Evolutionary conservation across 768 basidiomycete genomes (phyloP), one percentile per base, ranked within the genome.

Genomic region (Termitomyces heimii): DNA sequence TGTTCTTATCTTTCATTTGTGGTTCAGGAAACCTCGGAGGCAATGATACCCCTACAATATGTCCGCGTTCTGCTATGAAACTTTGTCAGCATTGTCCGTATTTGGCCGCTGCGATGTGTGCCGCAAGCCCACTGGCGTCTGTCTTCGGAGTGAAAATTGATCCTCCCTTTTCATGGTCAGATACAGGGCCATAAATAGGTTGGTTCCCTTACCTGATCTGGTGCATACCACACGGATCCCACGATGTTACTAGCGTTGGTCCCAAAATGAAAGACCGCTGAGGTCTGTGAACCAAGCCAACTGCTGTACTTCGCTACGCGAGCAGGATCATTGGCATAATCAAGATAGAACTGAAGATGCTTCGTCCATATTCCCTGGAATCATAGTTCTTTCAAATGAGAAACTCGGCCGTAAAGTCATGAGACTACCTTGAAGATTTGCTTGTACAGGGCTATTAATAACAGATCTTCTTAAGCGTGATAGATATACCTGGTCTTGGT

Each of bases 291-390:
- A 26, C 71, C 70, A 3, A 77, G 66, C 64, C 73, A 77, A 20
- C 56, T 43, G 42, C 66, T 67, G 60, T 82, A 83, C 60, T 78
- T 80, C n/a, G 70, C 70, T 0, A 65, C 71, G 16, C 79, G 75
- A 28, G 71, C 63, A 20, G 73, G 16, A 56, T 79, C 73, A 42
- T 75, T 72, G 32, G 75, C 81, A 47, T 49, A 60, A 58, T 81
- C 79, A 29, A 83, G 70, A 62, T 82, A 81, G 59, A 72, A 81
- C 48, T 76, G 74, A 5, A 82, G 58, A 51, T 80, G 77, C 47
- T 82, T 82, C 16, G 72, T 81, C 78, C 80, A 81, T 18, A 82
- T 58, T 14, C 81, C 79, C 78, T 79, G 57, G 22, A 34, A 47
- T 44, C 32, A 43, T n/a, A 5, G n/a, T 14, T 31, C 5, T 28